A percentile compares a stretch with the other conserved stretches of the same genome.
phyloP scores from a whole-genome alignment of 768 basidiomycete genomes.

The Suillus luteus region DNA sequence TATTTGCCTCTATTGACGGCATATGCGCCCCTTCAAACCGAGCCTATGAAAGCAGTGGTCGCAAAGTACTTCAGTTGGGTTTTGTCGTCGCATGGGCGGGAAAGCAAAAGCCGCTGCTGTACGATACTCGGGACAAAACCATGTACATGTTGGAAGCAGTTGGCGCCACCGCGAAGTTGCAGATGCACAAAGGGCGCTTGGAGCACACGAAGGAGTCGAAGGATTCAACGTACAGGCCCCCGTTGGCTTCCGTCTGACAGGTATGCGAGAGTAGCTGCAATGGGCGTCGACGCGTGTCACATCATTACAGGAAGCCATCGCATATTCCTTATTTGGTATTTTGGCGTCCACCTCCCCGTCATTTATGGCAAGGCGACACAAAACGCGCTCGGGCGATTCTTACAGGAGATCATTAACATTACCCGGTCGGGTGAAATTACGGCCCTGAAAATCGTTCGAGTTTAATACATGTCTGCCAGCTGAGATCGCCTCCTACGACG shows the following conservation, averaged over 20 bases:
- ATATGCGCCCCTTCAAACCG: neutral
- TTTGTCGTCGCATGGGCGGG: neutral
- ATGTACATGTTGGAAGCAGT: neutral
- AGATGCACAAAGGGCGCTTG: slow-evolving; percentile 12
- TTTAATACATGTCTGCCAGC: neutral
- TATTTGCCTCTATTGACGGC: neutral
- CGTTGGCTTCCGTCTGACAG: neutral
- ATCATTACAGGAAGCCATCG: slow-evolving; percentile 15
- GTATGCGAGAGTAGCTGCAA: neutral
- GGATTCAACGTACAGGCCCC: neutral
- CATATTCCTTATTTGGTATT: slow-evolving; percentile 17
- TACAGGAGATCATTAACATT: neutral
- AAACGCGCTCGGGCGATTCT: neutral
- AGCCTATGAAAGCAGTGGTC: neutral
- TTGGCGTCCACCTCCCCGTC: slow-evolving; percentile 13
- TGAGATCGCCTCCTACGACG: neutral
- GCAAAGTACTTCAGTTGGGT: neutral
- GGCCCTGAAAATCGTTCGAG: neutral
- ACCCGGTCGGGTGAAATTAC: neutral
- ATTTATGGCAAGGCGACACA: slow-evolving; percentile 13
- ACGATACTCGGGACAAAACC: neutral
- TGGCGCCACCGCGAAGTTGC: neutral
- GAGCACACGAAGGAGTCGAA: slow-evolving; percentile 19
- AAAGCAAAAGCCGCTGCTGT: neutral
- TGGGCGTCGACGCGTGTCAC: slow-evolving; percentile 19